These are phyloP conservation scores for Nitzschia sp. DNA, from an alignment of 108 stramenopile genomes.

Conservation along the genomic window DNA sequence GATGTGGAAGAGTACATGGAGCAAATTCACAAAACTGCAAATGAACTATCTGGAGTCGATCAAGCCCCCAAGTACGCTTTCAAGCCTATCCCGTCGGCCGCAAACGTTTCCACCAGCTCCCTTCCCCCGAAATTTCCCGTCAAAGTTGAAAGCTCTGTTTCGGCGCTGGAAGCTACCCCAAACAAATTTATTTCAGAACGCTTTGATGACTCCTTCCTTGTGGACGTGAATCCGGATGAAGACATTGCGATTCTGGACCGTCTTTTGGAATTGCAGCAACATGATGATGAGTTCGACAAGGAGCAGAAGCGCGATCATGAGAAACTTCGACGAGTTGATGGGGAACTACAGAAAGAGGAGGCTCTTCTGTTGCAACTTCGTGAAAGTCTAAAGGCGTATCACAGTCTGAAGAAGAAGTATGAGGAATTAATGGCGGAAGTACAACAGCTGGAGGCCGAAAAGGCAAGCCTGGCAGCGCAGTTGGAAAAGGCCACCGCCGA, in stretches of 20 bases:
- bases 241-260: slow-evolving; percentile 86
- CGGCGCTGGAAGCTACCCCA: background rate
- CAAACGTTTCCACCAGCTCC: background rate
- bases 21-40: slow-evolving; percentile 45
- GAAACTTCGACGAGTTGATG: slow-evolving; percentile 67
- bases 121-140: background rate
- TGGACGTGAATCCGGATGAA: slow-evolving; percentile 79
- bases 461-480: slow-evolving; percentile 61
- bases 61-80: background rate
- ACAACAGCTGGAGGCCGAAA: slow-evolving; percentile 75
- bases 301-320: slow-evolving; percentile 59
- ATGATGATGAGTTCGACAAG: slow-evolving; percentile 69
- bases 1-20: slow-evolving; percentile 68
- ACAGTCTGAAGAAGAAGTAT: slow-evolving; percentile 79
- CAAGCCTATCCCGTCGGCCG: background rate
- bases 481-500: slow-evolving; percentile 71
- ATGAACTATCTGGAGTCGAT: slow-evolving; percentile 8
- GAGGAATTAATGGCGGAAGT: slow-evolving; percentile 80
- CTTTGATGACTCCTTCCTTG: slow-evolving; percentile 48
- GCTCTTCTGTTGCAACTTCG: slow-evolving; percentile 66
- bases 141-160: background rate
- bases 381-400: slow-evolving; percentile 79
- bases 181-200: slow-evolving; percentile 16
- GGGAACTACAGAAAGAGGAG: slow-evolving; percentile 77
- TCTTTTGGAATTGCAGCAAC: slow-evolving; percentile 77